phyloP scores from a whole-genome alignment of 2,329 filamentous ascomycete species.

The Colletotrichum lini region DNA sequence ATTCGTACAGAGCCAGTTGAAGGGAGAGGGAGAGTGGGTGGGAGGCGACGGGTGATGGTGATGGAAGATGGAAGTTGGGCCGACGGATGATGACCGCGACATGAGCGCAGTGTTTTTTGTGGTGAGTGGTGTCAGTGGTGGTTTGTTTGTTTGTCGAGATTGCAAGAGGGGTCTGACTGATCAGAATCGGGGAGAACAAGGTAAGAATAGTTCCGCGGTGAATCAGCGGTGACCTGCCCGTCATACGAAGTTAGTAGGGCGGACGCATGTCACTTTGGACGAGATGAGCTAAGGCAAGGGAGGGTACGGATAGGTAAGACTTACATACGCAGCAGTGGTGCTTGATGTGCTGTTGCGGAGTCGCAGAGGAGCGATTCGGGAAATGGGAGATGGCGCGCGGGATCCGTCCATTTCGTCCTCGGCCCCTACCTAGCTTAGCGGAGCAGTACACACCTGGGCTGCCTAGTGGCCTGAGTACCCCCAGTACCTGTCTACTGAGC shows the following conservation, averaged over 20 bases:
- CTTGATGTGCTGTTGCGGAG: too few relatives aligned
- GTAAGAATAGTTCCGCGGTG: slow-evolving; percentile 16
- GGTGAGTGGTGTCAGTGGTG: slow-evolving; percentile 5
- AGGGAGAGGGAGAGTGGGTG: slow-evolving; percentile 4
- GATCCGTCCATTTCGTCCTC: slow-evolving; percentile 20
- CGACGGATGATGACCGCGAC: slow-evolving; percentile 12
- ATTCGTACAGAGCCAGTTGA: not conserved
- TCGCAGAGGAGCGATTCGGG: not conserved
- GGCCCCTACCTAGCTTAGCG: not conserved
- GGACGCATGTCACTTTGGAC: slow-evolving; percentile 32
- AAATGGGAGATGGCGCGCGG: slow-evolving; percentile 35
- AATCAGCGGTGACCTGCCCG: slow-evolving; percentile 41
- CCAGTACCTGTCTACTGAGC: too few relatives aligned
- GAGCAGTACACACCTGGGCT: too few relatives aligned
- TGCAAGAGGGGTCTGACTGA: not conserved
- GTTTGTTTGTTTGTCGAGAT: slow-evolving; percentile 1
- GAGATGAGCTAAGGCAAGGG: slow-evolving; percentile 31
- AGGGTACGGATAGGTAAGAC: slow-evolving; percentile 6
- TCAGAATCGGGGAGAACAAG: slow-evolving; percentile 14
- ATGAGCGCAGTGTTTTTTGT: not conserved
- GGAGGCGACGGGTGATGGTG: too few relatives aligned
- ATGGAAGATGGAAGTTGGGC: too few relatives aligned
- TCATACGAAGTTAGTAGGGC: slow-evolving; percentile 25
- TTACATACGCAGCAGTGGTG: not conserved
- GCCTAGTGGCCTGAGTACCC: too few relatives aligned